Evolutionary conservation across 2,329 filamentous ascomycete genomes (phyloP).

Genomic region (Phialemoniopsis sp.): DNA sequence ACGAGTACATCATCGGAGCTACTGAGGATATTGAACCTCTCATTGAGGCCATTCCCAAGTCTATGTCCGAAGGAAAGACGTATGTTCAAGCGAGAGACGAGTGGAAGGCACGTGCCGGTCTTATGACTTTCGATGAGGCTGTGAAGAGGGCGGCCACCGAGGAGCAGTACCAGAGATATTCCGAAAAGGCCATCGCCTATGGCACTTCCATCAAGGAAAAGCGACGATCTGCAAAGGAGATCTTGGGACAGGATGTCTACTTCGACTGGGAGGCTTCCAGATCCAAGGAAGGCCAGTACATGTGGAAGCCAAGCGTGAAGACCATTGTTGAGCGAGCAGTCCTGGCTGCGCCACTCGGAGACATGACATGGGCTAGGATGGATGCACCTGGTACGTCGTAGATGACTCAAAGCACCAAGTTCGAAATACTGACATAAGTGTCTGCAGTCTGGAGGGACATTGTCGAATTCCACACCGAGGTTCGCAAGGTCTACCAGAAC

Average conservation of each 20-base stretch:
- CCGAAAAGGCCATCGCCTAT: background rate
- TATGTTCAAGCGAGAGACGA: constrained; percentile 13
- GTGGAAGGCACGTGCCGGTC: constrained; percentile 4
- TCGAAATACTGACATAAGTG: no score
- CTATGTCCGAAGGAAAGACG: constrained; percentile 15
- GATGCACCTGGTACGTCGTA: no score
- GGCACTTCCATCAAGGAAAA: background rate
- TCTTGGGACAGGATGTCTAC: constrained; percentile 5
- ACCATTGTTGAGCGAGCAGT: constrained; percentile 10
- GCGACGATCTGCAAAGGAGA: background rate
- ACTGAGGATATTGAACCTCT: constrained; percentile 23
- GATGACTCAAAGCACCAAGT: no score
- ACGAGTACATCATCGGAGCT: constrained; percentile 31
- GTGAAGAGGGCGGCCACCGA: no score
- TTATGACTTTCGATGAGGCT: no score
- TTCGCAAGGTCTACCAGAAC: constrained; percentile 26
- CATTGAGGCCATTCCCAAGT: constrained; percentile 15
- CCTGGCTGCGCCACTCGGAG: constrained; percentile 5
- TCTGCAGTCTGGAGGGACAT: constrained; percentile 28
- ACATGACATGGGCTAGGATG: constrained; percentile 10
- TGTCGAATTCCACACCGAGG: constrained; percentile 26
- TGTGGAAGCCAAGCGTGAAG: constrained; percentile 8
- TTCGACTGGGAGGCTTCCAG: constrained; percentile 11
- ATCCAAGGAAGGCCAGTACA: constrained; percentile 9
- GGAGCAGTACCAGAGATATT: no score